phyloP scores from a whole-genome alignment of 1,139 yeast genomes.

The Hanseniaspora sp. region DNA sequence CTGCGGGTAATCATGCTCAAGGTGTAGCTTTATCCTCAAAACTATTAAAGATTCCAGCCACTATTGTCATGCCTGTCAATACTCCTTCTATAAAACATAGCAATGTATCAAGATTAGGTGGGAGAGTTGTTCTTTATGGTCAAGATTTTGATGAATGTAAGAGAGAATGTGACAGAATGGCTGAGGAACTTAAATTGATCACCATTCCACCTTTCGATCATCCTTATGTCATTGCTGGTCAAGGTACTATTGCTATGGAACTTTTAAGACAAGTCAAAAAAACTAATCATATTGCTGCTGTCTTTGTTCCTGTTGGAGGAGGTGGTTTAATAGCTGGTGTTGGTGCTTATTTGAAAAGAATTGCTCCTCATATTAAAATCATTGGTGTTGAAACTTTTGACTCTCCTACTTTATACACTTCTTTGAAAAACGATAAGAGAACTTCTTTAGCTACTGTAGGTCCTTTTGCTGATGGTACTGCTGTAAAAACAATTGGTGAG shows the following conservation, averaged over 20 bases:
- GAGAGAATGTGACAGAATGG: constrained; percentile 66
- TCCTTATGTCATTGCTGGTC: constrained; percentile 98
- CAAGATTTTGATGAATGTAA: constrained; percentile 92
- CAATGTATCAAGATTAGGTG: constrained; percentile 83
- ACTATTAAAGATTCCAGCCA: constrained; percentile 75
- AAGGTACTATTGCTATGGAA: constrained; percentile 94
- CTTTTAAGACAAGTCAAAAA: constrained; percentile 69
- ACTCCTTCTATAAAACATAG: constrained; percentile 90
- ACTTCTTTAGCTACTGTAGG: constrained; percentile 63
- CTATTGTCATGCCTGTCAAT: constrained; percentile 95
- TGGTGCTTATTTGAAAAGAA: constrained; percentile 76
- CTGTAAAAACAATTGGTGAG: constrained; percentile 78
- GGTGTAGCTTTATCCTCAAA: constrained; percentile 93
- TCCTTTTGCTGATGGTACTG: constrained; percentile 99
- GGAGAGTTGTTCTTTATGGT: constrained; percentile 85
- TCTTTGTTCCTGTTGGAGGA: constrained; percentile 91
- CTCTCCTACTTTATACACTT: constrained; percentile 79
- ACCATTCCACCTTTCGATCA: constrained; percentile 96
- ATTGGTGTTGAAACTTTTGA: constrained; percentile 95
- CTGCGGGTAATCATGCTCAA: constrained; percentile 98
- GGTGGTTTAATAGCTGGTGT: constrained; percentile 60
- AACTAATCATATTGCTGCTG: constrained; percentile 59
- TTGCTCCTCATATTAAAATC: constrained; percentile 94
- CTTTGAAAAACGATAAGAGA: constrained; percentile 48
- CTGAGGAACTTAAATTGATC: constrained; percentile 59